Evolutionary conservation across 768 basidiomycete genomes (phyloP).

Genomic region (Naganishia onofrii): DNA sequence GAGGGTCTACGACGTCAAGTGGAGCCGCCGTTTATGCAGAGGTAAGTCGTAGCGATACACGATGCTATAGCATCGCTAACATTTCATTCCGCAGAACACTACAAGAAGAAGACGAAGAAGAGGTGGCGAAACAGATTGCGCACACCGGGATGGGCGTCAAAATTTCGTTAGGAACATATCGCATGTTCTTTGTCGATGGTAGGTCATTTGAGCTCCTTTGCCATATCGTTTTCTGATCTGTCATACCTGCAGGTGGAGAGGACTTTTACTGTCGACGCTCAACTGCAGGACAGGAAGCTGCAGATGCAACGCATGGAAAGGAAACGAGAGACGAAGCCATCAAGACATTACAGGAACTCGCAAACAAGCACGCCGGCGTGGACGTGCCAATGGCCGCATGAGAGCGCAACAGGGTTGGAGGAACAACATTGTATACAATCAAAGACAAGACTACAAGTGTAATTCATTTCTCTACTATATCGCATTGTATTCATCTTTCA

Average conservation of each 20-base stretch:
- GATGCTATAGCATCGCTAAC: slow-evolving; percentile 9
- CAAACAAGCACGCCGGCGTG: slow-evolving; percentile 13
- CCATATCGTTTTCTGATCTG: neutral
- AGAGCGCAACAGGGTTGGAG: neutral
- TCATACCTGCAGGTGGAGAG: neutral
- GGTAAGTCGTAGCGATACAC: slow-evolving; percentile 33
- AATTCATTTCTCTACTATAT: slow-evolving; percentile 2
- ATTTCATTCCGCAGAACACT: slow-evolving; percentile 32
- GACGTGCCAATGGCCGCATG: neutral
- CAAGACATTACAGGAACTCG: slow-evolving; percentile 45
- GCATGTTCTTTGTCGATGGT: slow-evolving; percentile 52
- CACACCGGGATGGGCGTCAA: slow-evolving; percentile 47
- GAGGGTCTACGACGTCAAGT: slow-evolving; percentile 54
- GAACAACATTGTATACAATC: slow-evolving; percentile 15
- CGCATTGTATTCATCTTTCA: neutral
- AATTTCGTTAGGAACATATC: slow-evolving; percentile 48
- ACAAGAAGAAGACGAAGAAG: slow-evolving; percentile 25
- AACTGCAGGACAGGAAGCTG: slow-evolving; percentile 58
- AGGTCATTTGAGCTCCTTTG: slow-evolving; percentile 24
- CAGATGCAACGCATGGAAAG: slow-evolving; percentile 52
- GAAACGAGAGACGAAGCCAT: slow-evolving; percentile 57
- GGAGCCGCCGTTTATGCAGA: slow-evolving; percentile 52
- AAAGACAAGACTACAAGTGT: slow-evolving; percentile 5
- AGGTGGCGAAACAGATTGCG: slow-evolving; percentile 31
- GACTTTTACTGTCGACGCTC: slow-evolving; percentile 10